Evolutionary conservation across 495 filamentous ascomycete genomes (phyloP).

Genomic region (Xylaria bambusicola): DNA sequence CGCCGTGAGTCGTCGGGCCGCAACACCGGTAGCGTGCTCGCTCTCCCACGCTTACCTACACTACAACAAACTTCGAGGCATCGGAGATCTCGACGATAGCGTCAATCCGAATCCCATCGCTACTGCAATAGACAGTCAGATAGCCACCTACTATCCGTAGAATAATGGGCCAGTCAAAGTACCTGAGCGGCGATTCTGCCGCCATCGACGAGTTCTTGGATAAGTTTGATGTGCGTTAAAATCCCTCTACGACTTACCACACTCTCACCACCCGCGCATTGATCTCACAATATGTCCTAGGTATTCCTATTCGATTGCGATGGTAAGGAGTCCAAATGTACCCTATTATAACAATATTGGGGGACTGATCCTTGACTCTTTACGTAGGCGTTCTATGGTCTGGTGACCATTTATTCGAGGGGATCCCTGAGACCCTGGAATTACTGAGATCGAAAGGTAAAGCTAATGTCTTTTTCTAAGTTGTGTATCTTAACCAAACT

Average conservation of each 20-base stretch:
- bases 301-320: conserved; percentile 96
- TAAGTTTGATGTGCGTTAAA: conserved; percentile 79
- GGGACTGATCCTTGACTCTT: conserved; percentile 12
- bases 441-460: conserved; percentile 80
- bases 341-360: neutral
- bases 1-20: neutral
- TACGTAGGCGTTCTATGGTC: conserved; percentile 89
- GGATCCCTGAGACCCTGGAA: conserved; percentile 78
- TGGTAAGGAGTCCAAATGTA: conserved; percentile 58
- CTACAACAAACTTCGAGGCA: neutral
- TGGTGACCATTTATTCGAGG: conserved; percentile 83
- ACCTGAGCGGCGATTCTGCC: conserved; percentile 76
- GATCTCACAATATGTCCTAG: conserved; percentile 44
- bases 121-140: neutral
- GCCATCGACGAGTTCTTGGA: conserved; percentile 81
- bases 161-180: conserved; percentile 53
- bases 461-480: no score
- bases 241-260: conserved; percentile 1
- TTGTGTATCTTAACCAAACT: no score
- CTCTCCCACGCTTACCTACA: conserved; percentile 1
- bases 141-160: no score
- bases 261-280: neutral
- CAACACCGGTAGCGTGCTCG: neutral
- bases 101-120: neutral
- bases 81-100: neutral